Conservation (phyloP, 768 basidiomycete genomes). For the Boletus patriciae region DNA sequence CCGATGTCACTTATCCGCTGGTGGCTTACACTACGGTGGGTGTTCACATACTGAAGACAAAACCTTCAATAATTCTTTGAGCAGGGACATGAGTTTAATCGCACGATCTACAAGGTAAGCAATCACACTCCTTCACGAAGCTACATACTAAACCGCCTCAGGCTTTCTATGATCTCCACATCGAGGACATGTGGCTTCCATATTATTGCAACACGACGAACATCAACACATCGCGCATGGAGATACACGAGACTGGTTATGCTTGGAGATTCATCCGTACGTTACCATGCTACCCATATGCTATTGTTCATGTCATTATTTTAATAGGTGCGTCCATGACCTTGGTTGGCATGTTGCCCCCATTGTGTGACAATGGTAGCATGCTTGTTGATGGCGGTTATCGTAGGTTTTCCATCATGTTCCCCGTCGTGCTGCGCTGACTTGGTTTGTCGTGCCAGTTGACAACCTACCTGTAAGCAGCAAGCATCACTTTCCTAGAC, state of each 20-base stretch:
- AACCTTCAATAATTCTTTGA: slow-evolving; percentile 4
- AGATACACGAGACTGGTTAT: slow-evolving; percentile 97
- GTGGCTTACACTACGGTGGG: slow-evolving; percentile 74
- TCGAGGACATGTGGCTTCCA: slow-evolving; percentile 98
- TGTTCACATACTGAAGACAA: slow-evolving; percentile 1
- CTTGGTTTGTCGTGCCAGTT: slow-evolving; percentile 42
- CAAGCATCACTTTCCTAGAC: background rate
- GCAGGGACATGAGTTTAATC: slow-evolving; percentile 93
- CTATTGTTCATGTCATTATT: slow-evolving; percentile 5
- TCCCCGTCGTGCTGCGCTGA: slow-evolving; percentile 12
- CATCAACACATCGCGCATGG: slow-evolving; percentile 94
- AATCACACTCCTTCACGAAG: background rate
- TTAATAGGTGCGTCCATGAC: slow-evolving; percentile 91
- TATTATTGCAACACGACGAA: slow-evolving; percentile 98
- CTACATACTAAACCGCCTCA: slow-evolving; percentile 32
- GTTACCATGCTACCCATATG: slow-evolving; percentile 16
- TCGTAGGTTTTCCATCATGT: slow-evolving; percentile 47
- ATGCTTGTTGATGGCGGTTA: slow-evolving; percentile 91
- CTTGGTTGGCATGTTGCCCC: slow-evolving; percentile 90
- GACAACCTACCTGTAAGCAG: slow-evolving; percentile 80
- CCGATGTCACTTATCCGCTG: slow-evolving; percentile 82
- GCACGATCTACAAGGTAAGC: slow-evolving; percentile 84
- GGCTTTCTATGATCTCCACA: slow-evolving; percentile 92
- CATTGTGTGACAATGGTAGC: slow-evolving; percentile 90
- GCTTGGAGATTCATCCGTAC: slow-evolving; percentile 92